Evolutionary conservation across 495 filamentous ascomycete genomes (phyloP).

Genomic region (Lasiosphaeria ovina): DNA sequence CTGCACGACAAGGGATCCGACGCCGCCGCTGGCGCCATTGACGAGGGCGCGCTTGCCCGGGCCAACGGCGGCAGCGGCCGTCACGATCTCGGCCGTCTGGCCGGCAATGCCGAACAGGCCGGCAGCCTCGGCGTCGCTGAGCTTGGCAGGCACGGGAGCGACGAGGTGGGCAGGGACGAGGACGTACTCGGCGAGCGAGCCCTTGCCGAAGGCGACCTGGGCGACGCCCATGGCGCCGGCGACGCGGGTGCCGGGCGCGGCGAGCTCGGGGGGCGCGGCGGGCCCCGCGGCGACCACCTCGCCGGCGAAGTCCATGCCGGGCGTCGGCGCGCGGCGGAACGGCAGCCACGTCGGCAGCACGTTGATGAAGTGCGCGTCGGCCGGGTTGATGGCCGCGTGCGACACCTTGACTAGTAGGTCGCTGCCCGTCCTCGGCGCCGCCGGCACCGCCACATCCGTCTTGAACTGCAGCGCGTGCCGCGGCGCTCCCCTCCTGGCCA

Average conservation of each 20-base stretch:
- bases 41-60: constrained; percentile 33
- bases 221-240: constrained; percentile 30
- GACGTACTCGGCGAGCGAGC: constrained; percentile 40
- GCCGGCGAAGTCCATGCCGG: constrained; percentile 47
- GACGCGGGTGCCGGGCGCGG: constrained; percentile 28
- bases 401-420: constrained; percentile 38
- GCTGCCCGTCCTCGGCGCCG: constrained; percentile 4
- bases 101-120: constrained; percentile 39
- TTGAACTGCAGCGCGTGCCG: constrained; percentile 15
- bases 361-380: constrained; percentile 34
- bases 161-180: constrained; percentile 25
- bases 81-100: constrained; percentile 27
- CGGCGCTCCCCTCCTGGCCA: constrained; percentile 16
- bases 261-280: background rate
- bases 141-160: constrained; percentile 18
- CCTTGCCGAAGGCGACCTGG: constrained; percentile 27
- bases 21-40: constrained; percentile 47
- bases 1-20: constrained; percentile 42
- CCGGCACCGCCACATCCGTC: constrained; percentile 9
- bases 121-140: constrained; percentile 24
- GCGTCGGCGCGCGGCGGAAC: constrained; percentile 27
- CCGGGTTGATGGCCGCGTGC: constrained; percentile 45
- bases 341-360: constrained; percentile 33
- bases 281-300: constrained; percentile 30
- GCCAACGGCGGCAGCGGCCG: constrained; percentile 15